A percentile compares a stretch with the other conserved stretches of the same genome.
Conservation (phyloP, 257 asterid genomes). For the Solanum paucissectum region DNA sequence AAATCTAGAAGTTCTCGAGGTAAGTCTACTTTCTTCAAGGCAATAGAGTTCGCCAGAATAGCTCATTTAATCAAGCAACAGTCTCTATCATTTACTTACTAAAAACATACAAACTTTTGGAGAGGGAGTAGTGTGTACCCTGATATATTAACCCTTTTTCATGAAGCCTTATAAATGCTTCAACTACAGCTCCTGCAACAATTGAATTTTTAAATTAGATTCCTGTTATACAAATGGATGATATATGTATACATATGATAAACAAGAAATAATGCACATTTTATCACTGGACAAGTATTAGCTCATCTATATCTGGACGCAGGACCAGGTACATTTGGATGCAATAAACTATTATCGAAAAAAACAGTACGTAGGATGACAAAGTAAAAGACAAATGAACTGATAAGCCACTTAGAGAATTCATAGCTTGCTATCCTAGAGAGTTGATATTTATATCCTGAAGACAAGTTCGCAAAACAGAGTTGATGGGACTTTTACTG, state of each 20-base stretch:
- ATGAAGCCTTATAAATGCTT: constrained; percentile 93
- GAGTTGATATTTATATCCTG: neutral
- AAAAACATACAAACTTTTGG: neutral
- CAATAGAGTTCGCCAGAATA: neutral
- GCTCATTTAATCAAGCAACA: neutral
- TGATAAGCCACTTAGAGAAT: neutral
- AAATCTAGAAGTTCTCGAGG: neutral
- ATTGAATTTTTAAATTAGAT: constrained; percentile 7
- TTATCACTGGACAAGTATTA: neutral
- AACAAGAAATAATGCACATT: neutral
- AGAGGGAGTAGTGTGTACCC: constrained; percentile 34
- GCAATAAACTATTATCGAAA: neutral
- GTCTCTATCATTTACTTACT: neutral
- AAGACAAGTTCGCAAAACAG: constrained; percentile 4
- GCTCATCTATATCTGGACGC: neutral
- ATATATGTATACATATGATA: neutral
- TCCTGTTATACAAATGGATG: neutral
- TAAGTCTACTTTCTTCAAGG: neutral
- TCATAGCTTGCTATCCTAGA: constrained; percentile 7
- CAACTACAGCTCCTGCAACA: constrained; percentile 80
- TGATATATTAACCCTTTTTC: constrained; percentile 95
- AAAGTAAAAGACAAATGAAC: neutral
- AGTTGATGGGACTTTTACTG: constrained; percentile 35
- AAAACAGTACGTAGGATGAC: neutral
- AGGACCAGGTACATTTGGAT: neutral